Evolutionary conservation across 306 rosid species (phyloP).

Genomic region (Rosa multiflora): DNA sequence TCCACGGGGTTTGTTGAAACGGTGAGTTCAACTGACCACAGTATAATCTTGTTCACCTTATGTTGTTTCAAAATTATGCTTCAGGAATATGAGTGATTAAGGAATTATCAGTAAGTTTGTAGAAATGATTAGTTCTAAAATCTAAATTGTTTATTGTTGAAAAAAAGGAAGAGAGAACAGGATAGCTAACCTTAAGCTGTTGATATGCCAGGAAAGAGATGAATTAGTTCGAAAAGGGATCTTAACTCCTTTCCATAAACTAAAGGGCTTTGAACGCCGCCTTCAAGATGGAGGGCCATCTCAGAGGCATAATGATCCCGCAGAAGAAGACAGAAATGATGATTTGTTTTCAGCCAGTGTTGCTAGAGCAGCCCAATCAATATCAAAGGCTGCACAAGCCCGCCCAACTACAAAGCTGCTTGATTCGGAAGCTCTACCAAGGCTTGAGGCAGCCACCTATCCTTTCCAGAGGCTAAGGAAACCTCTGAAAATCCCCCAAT

Average conservation of each 20-base stretch:
- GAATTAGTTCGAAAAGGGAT: constrained; percentile 84
- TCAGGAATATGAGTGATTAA: not conserved
- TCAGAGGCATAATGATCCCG: constrained; percentile 34
- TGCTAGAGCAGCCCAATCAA: constrained; percentile 63
- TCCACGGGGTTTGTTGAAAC: constrained; percentile 92
- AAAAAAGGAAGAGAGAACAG: constrained; percentile 19
- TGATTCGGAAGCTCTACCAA: constrained; percentile 63
- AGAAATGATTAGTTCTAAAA: not conserved
- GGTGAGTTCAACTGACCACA: constrained; percentile 49
- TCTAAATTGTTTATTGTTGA: constrained; percentile 1
- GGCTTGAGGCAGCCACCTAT: constrained; percentile 80
- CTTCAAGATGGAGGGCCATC: constrained; percentile 62
- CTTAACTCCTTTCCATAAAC: constrained; percentile 89
- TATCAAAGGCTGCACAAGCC: constrained; percentile 80
- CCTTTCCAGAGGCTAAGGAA: constrained; percentile 73
- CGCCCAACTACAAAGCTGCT: constrained; percentile 90
- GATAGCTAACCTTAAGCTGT: constrained; percentile 34
- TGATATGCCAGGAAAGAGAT: constrained; percentile 81
- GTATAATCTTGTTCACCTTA: constrained; percentile 1
- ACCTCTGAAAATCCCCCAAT: constrained; percentile 46
- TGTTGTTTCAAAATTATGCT: constrained; percentile 6
- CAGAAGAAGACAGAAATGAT: constrained; percentile 34
- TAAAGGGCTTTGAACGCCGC: constrained; percentile 88
- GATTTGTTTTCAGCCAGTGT: constrained; percentile 61
- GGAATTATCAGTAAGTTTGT: not conserved